These are phyloP conservation scores for Clavulina sp. DNA, from an alignment of 768 basidiomycete species.

Conservation along the genomic window DNA sequence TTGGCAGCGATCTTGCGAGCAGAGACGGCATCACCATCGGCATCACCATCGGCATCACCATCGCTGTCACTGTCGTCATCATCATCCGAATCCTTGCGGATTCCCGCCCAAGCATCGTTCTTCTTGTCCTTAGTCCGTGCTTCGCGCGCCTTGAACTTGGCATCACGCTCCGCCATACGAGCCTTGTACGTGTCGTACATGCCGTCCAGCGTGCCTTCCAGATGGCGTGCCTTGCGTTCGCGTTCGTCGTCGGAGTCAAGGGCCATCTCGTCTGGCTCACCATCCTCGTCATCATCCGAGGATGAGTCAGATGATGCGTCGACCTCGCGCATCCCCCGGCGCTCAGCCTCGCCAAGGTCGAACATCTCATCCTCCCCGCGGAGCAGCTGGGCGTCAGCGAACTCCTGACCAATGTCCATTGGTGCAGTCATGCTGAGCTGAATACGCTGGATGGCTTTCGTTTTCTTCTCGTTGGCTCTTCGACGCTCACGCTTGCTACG, in stretches of 20 bases:
- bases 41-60: not conserved
- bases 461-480: slow-evolving; percentile 74
- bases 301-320: slow-evolving; percentile 22
- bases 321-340: slow-evolving; percentile 29
- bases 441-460: slow-evolving; percentile 79
- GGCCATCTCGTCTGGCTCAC: slow-evolving; percentile 21
- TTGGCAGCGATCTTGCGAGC: no score
- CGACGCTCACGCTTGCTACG: slow-evolving; percentile 66
- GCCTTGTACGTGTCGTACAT: slow-evolving; percentile 79
- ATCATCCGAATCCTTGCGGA: slow-evolving; percentile 26
- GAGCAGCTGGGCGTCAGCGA: slow-evolving; percentile 53
- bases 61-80: slow-evolving; percentile 16
- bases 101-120: slow-evolving; percentile 60
- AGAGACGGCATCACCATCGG: not conserved
- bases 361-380: slow-evolving; percentile 72
- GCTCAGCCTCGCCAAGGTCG: slow-evolving; percentile 53
- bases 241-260: slow-evolving; percentile 44
- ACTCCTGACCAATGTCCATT: slow-evolving; percentile 85
- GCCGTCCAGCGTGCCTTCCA: slow-evolving; percentile 79
- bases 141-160: slow-evolving; percentile 73
- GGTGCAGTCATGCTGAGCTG: slow-evolving; percentile 96
- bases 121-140: slow-evolving; percentile 53
- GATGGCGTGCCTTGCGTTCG: slow-evolving; percentile 35
- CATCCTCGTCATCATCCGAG: slow-evolving; percentile 18
- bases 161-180: slow-evolving; percentile 62